Base-by-base conservation (phyloP, 495 filamentous ascomycete species). In the Penicillium nucicola region DNA sequence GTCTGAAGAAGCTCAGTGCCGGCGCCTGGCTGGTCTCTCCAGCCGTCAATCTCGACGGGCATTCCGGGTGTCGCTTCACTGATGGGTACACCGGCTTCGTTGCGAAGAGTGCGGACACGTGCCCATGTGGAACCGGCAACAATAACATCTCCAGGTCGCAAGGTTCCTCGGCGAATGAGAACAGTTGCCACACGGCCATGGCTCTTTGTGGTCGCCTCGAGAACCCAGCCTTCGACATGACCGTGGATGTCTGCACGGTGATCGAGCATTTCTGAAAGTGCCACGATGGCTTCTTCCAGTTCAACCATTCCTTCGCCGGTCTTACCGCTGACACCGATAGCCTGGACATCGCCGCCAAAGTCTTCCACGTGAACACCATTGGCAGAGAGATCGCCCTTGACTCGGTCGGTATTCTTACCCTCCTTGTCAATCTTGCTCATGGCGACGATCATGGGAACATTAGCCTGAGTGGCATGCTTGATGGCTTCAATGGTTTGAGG, bases 401-500 rank as follows among this genome's bases (percentile, higher is more conserved):
- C 92, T 18, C 79, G 79, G 34, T 97, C 86, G 12, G 86, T 66
- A 53, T 90, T 82, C 15, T 87, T 81, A 32, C 85, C 84, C 52
- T 86, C 83, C 68, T 92, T 96, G 67, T 99, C 95, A 39, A 95
- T 81, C 67, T 99, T 99, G 74, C 90, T 99, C 69, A 96, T 89
- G n/a, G 95, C 95, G 14, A 97, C 95, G 46, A 97, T 95, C 42
- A 99, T 92, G 11, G 93, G 92, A 1, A 97, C 95, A 48, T 87
- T 86, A 25, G 95, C 90, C n/a, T 78, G 76, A 40, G 86, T 87
- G 4, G 95, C 93, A 58, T 97, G 93, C 61, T 93, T 96, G 64
- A 99, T 87, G 11, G 93, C 92, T 67, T 99, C 95, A 9, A 97
- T 77, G 1, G 95, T 99, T 62, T 99, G 95, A 1, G 95, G 95